Evolutionary conservation across 2,329 filamentous ascomycete species (phyloP).

Genomic region (Pyrenophora graminea): DNA sequence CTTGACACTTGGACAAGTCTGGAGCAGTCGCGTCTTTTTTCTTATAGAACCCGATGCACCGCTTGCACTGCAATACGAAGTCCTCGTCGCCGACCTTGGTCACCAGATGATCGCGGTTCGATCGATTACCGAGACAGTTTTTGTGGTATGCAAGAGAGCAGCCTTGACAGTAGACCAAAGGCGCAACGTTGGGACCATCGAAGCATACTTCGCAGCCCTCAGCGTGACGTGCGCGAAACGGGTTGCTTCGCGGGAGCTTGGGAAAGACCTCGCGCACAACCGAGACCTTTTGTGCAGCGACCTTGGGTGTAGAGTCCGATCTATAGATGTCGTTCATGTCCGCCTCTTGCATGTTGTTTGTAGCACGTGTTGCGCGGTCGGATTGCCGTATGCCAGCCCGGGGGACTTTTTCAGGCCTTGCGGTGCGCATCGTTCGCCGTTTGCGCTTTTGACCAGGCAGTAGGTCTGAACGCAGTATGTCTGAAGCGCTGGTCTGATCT

Average conservation of each 20-base stretch:
- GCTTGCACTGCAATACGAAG: constrained; percentile 88
- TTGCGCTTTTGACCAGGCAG: constrained; percentile 47
- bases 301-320: constrained; percentile 48
- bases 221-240: constrained; percentile 73
- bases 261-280: constrained; percentile 74
- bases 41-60: constrained; percentile 71
- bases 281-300: constrained; percentile 58
- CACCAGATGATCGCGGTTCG: constrained; percentile 78
- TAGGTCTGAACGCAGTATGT: constrained; percentile 51
- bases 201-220: constrained; percentile 75
- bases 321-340: constrained; percentile 63
- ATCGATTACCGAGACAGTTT: constrained; percentile 75
- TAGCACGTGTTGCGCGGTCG: constrained; percentile 51
- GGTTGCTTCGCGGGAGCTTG: constrained; percentile 61
- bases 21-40: constrained; percentile 74
- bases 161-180: constrained; percentile 85
- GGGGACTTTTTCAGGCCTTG: constrained; percentile 22
- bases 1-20: constrained; percentile 70
- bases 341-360: constrained; percentile 58
- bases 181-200: constrained; percentile 63
- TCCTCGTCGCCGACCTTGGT: constrained; percentile 78
- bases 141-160: constrained; percentile 86
- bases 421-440: constrained; percentile 20
- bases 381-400: constrained; percentile 49
- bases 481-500: constrained; percentile 33